phyloP scores from a whole-genome alignment of 2,329 filamentous ascomycete species.

The Sclerotinia glacialis region DNA sequence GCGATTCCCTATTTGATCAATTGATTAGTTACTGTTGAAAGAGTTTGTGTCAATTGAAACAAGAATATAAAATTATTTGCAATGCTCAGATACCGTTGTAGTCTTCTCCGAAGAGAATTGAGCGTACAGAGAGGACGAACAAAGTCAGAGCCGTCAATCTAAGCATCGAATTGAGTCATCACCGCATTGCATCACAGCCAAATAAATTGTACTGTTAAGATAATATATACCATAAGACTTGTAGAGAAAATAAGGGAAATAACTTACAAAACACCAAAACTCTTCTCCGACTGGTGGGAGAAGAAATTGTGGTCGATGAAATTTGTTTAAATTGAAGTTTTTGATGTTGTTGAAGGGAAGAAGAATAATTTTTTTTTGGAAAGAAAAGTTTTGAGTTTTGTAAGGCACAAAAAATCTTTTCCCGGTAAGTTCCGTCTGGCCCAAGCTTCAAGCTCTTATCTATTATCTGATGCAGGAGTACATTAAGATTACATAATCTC shows the following conservation, averaged over 20 bases:
- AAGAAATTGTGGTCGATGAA: slow-evolving; percentile 22
- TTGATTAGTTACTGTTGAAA: slow-evolving; percentile 18
- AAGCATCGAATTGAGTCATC: slow-evolving; percentile 62
- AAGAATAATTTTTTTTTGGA: neutral
- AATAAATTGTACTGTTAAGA: neutral
- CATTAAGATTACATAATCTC: neutral
- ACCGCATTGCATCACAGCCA: slow-evolving; percentile 42
- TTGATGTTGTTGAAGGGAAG: neutral
- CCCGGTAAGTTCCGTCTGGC: neutral
- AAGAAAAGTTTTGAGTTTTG: slow-evolving; percentile 5
- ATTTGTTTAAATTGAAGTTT: neutral
- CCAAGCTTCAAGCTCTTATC: neutral
- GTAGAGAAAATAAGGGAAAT: neutral
- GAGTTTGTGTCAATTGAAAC: slow-evolving; percentile 12
- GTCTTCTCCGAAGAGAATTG: slow-evolving; percentile 65
- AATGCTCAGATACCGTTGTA: slow-evolving; percentile 96
- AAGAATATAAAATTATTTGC: slow-evolving; percentile 33
- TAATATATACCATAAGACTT: neutral
- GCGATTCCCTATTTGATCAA: slow-evolving; percentile 28
- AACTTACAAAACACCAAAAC: slow-evolving; percentile 28
- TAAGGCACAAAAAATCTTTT: neutral
- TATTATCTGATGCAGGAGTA: too few relatives aligned
- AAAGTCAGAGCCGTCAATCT: slow-evolving; percentile 48
- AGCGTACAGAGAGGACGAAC: slow-evolving; percentile 61
- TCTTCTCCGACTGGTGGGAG: slow-evolving; percentile 16